These are phyloP conservation scores for Coniochaeta pulveracea DNA, from an alignment of 2,329 filamentous ascomycete species.

Conservation along the genomic window DNA sequence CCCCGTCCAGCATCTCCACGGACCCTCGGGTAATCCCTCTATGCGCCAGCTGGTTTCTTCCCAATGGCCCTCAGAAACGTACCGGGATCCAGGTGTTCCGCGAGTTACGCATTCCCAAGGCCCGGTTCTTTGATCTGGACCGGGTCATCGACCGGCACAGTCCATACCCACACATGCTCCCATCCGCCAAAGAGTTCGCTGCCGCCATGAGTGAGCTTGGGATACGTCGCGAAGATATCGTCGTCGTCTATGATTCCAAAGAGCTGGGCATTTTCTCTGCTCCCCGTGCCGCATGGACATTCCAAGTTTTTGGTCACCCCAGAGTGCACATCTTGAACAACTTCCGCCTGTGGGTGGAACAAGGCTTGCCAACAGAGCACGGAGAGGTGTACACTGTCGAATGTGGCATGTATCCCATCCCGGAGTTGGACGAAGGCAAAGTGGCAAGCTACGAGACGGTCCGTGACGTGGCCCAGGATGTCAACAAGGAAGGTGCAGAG, in stretches of 20 bases:
- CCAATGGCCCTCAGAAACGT: constrained; percentile 63
- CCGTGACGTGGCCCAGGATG: constrained; percentile 61
- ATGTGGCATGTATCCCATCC: constrained; percentile 53
- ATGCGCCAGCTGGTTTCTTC: constrained; percentile 92
- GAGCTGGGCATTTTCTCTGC: constrained; percentile 92
- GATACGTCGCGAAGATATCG: constrained; percentile 73
- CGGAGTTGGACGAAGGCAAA: constrained; percentile 45
- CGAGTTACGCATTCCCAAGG: constrained; percentile 72
- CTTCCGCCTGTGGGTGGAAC: constrained; percentile 84
- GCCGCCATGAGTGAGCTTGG: constrained; percentile 82
- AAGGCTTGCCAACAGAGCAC: constrained; percentile 72
- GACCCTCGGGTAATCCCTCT: constrained; percentile 77
- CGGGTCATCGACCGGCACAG: constrained; percentile 78
- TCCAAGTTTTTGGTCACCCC: constrained; percentile 79
- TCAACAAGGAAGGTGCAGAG: constrained; percentile 73
- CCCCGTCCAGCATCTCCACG: constrained; percentile 67
- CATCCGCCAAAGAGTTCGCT: constrained; percentile 68
- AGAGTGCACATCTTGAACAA: constrained; percentile 91
- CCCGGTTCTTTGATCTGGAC: constrained; percentile 94
- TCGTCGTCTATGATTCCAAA: constrained; percentile 89
- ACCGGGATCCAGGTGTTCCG: constrained; percentile 73
- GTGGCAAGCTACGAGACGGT: constrained; percentile 78
- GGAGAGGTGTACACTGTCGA: constrained; percentile 60
- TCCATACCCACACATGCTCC: constrained; percentile 94
- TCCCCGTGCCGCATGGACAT: constrained; percentile 86